Percentiles rank a stretch among this genome's conserved stretches.
Conservation (phyloP, 441 rosid genomes). For the Arabidopsis hybrid region DNA sequence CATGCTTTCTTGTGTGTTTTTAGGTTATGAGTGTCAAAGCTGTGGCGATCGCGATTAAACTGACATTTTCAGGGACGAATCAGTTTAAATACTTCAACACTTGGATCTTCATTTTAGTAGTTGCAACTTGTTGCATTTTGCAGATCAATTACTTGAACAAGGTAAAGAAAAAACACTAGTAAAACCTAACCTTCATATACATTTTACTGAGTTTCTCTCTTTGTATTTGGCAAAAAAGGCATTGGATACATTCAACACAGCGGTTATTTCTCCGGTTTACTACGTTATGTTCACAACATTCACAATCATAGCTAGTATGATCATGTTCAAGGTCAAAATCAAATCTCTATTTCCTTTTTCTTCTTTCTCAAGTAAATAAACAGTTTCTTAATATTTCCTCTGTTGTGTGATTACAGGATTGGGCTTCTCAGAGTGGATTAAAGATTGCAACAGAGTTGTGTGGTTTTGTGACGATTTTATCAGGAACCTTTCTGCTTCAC, state of each 20-base stretch:
- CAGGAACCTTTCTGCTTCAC: constrained; percentile 93
- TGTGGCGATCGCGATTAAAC: constrained; percentile 84
- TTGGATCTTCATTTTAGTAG: constrained; percentile 76
- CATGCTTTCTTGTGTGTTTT: neutral
- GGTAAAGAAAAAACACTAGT: constrained; percentile 51
- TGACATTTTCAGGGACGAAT: constrained; percentile 74
- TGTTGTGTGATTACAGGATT: constrained; percentile 58
- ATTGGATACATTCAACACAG: constrained; percentile 89
- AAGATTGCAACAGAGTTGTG: constrained; percentile 83
- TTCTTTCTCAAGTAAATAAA: constrained; percentile 28
- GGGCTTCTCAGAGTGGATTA: constrained; percentile 79
- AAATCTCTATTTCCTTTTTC: neutral
- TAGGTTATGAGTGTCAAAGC: constrained; percentile 97
- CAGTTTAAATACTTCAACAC: constrained; percentile 79
- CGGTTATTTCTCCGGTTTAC: constrained; percentile 92
- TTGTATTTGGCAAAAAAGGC: constrained; percentile 56
- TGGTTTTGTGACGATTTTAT: constrained; percentile 85
- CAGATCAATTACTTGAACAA: constrained; percentile 91
- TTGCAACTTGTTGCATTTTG: constrained; percentile 59
- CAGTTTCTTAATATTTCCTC: neutral
- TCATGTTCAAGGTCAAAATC: constrained; percentile 85
- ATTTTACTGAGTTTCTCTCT: constrained; percentile 9
- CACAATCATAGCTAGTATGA: constrained; percentile 92
- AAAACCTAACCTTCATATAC: constrained; percentile 16
- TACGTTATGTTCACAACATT: constrained; percentile 88